phyloP scores from a whole-genome alignment of 352 stramenopile genomes.

The Globisporangium mamillatum region DNA sequence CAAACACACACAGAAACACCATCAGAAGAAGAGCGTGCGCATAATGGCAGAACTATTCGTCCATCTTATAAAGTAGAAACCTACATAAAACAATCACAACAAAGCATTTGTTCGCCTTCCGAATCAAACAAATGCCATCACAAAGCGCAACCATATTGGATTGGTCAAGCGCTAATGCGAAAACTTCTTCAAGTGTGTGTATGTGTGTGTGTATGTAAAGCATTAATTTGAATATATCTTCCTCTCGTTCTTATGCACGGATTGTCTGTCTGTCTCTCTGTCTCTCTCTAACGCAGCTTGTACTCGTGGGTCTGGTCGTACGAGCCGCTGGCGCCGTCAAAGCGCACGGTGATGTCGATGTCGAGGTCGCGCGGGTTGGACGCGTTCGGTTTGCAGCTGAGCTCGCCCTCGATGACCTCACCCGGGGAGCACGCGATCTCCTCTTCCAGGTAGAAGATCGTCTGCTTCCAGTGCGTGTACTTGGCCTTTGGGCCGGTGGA shows the following conservation, averaged over 20 bases:
- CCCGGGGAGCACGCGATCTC: constrained; percentile 82
- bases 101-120: not conserved
- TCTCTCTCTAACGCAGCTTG: constrained; percentile 66
- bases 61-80: not conserved
- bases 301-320: constrained; percentile 72
- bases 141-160: too few relatives aligned
- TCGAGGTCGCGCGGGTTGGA: constrained; percentile 94
- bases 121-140: not conserved
- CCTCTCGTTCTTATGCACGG: not conserved
- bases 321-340: constrained; percentile 65
- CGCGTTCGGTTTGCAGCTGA: constrained; percentile 88
- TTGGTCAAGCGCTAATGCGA: not conserved
- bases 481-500: constrained; percentile 91
- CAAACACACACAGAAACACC: not conserved
- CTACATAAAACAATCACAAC: not conserved
- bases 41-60: not conserved
- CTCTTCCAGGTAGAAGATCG: constrained; percentile 94
- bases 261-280: constrained; percentile 10
- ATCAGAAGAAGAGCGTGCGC: not conserved
- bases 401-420: constrained; percentile 88
- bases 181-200: not conserved
- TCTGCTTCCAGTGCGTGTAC: constrained; percentile 99
- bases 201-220: not conserved
- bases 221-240: not conserved
- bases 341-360: constrained; percentile 85